Evolutionary conservation across 2,329 filamentous ascomycete species (phyloP), one percentile per base, ranked within the genome.

Genomic region (Grosmannia huntii): DNA sequence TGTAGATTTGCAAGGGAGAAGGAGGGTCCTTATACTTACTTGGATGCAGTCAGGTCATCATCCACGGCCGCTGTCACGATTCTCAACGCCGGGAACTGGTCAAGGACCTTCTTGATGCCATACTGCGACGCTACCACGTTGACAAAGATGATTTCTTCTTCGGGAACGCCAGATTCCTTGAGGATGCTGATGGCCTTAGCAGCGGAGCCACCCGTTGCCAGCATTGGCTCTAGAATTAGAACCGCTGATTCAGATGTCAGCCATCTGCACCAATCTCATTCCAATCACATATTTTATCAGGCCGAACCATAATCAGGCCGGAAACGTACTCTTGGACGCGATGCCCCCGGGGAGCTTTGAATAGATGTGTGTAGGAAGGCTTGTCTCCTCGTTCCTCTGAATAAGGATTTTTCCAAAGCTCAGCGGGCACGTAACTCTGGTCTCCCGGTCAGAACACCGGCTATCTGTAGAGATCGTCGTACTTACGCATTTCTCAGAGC

Each of bases 321-420:
- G 19, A 31, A 3, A 27, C 55, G 9, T 21, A 57, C 55, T 57
- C 31, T 53, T 38, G 16, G 12, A 25, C 5, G 48, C 9, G 16
- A 57, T 57, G 33, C 23, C 21, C 11, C 48, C n/a, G 2, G 55
- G 55, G 2, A 57, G 49, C 55, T 57, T 57, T 6, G 55, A 57
- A 49, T 57, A 57, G 9, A 57, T 52, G 33, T 57, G 55, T 14
- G 25, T 19, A 0, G 55, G 55, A 16, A 57, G 48, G 36, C 55
- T 51, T 23, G 55, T 57, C 48, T 38, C 49, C 33, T 53, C 55
- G 55, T 57, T 49, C 4, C 55, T n/a, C 55, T 57, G 55, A 7
- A 57, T 57, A 4, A 57, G 48, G 33, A 57, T 57, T 36, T 57
- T 57, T 14, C 55, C 55, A 19, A 52, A 51, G 55, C 55, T 57